These are phyloP conservation scores for Ormosia emarginata DNA, from an alignment of 306 rosid genomes.

Conservation along the genomic window DNA sequence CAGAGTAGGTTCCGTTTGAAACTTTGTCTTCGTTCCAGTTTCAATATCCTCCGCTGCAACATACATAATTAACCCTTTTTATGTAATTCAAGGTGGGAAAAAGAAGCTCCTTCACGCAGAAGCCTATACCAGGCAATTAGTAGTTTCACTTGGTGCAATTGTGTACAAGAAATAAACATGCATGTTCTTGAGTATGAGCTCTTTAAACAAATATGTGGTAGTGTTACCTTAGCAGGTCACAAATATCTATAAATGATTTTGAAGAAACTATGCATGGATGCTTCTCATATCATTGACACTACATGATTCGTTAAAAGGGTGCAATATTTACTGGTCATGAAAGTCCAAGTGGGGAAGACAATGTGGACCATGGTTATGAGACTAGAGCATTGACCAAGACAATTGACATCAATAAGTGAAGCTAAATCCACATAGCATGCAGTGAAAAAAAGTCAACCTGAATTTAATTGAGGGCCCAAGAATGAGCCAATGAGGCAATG, in stretches of 20 bases:
- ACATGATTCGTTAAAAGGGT: constrained; percentile 22
- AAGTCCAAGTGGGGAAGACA: not conserved
- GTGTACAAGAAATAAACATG: not conserved
- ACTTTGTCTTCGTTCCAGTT: constrained; percentile 62
- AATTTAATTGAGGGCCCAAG: constrained; percentile 26
- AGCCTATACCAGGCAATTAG: not conserved
- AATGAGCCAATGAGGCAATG: not conserved
- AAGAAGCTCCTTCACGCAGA: constrained; percentile 12
- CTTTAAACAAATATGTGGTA: not conserved
- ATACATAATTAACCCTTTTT: constrained; percentile 21
- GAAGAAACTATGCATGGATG: constrained; percentile 27
- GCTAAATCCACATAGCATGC: not conserved
- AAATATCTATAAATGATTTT: constrained; percentile 15
- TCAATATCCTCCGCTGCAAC: constrained; percentile 92
- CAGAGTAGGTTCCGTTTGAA: constrained; percentile 80
- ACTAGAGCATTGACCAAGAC: not conserved
- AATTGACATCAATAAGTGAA: not conserved
- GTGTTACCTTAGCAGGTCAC: not conserved
- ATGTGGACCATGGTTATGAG: constrained; percentile 21
- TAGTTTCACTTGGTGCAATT: not conserved
- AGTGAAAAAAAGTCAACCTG: constrained; percentile 17
- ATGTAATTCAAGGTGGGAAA: constrained; percentile 5
- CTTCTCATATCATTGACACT: constrained; percentile 17
- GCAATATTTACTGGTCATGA: not conserved
- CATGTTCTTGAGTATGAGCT: not conserved